phyloP scores from a whole-genome alignment of 2,329 filamentous ascomycete species.

The Furcasterigmium sp. region DNA sequence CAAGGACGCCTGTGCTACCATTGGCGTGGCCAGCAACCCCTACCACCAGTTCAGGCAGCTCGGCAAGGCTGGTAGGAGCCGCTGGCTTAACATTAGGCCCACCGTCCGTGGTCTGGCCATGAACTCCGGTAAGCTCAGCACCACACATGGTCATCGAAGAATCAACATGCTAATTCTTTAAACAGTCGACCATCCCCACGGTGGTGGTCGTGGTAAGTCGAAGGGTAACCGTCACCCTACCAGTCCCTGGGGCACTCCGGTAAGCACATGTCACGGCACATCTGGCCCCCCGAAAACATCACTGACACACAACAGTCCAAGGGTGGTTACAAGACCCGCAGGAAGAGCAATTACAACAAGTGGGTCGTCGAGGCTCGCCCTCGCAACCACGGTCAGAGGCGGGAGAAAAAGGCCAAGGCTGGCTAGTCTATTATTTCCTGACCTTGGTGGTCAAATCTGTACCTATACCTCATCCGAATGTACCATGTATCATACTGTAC shows the following conservation, averaged over 20 bases:
- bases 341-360: slow-evolving; percentile 85
- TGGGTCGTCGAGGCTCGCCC: slow-evolving; percentile 79
- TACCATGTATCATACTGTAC: slow-evolving; percentile 1
- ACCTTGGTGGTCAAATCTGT: neutral
- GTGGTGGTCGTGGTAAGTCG: slow-evolving; percentile 97
- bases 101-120: slow-evolving; percentile 97
- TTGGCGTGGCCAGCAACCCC: slow-evolving; percentile 90
- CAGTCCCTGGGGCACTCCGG: slow-evolving; percentile 92
- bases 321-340: slow-evolving; percentile 86
- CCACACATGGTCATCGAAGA: neutral
- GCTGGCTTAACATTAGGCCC: slow-evolving; percentile 91
- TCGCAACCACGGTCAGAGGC: slow-evolving; percentile 88
- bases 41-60: slow-evolving; percentile 86
- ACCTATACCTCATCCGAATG: neutral
- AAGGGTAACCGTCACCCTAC: slow-evolving; percentile 96
- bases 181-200: slow-evolving; percentile 93
- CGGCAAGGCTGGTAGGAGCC: slow-evolving; percentile 88
- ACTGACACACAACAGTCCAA: slow-evolving; percentile 53
- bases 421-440: neutral
- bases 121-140: slow-evolving; percentile 72
- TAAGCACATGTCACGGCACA: slow-evolving; percentile 43
- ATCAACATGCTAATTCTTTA: slow-evolving; percentile 6
- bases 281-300: neutral
- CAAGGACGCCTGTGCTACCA: slow-evolving; percentile 89
- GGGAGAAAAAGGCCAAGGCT: slow-evolving; percentile 48